Percentiles rank a stretch among this genome's conserved stretches.
Conservation (phyloP, 495 filamentous ascomycete species). For the Penicillium macrosclerotiorum region DNA sequence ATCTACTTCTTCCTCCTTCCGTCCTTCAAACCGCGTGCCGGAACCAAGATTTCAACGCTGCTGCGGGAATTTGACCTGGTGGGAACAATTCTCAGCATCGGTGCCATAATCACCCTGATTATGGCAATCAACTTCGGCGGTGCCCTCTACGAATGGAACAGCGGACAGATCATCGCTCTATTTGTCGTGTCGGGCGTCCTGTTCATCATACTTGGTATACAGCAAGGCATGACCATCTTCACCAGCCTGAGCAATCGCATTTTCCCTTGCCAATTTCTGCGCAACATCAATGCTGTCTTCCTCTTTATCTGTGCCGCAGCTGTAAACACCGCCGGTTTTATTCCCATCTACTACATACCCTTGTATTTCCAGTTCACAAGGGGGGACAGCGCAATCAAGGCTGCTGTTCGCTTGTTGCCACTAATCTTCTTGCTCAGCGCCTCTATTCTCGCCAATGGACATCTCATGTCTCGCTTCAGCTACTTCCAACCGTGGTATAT, state of each 20-base stretch:
- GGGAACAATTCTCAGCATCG: conserved; percentile 27
- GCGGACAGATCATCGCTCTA: conserved; percentile 18
- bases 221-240: conserved; percentile 50
- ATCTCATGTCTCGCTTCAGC: conserved; percentile 45
- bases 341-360: conserved; percentile 52
- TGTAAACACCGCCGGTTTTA: conserved; percentile 21
- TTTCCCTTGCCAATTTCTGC: conserved; percentile 50
- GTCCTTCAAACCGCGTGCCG: conserved; percentile 40
- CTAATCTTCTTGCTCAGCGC: conserved; percentile 24
- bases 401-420: conserved; percentile 38
- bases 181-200: conserved; percentile 23
- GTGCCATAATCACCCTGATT: conserved; percentile 18
- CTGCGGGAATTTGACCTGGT: conserved; percentile 35
- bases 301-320: conserved; percentile 40
- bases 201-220: conserved; percentile 22
- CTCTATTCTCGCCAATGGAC: conserved; percentile 24
- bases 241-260: conserved; percentile 45
- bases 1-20: conserved; percentile 56
- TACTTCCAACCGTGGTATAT: conserved; percentile 57
- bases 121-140: conserved; percentile 37
- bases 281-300: conserved; percentile 30
- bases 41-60: conserved; percentile 21
- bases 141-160: conserved; percentile 26
- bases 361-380: conserved; percentile 47
- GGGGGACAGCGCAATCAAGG: conserved; percentile 33